Conservation (phyloP, 1,139 yeast species). For the Arxiozyma telluris region DNA sequence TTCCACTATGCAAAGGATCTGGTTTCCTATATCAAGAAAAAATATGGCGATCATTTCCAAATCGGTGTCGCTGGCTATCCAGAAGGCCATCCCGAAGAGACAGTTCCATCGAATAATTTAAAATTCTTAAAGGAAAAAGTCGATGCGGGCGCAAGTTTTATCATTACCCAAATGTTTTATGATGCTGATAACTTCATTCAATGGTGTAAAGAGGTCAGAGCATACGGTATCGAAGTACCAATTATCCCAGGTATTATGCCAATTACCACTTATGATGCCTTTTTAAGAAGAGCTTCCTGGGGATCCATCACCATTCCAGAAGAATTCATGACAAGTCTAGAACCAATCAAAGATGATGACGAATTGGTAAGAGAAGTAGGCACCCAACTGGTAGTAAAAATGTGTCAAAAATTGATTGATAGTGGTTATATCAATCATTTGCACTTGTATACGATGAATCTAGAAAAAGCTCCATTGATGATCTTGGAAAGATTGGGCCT, state of each 20-base stretch:
- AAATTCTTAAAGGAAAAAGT: slow-evolving; percentile 72
- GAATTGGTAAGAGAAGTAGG: slow-evolving; percentile 80
- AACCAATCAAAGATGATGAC: slow-evolving; percentile 86
- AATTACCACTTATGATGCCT: slow-evolving; percentile 85
- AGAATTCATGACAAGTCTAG: slow-evolving; percentile 59
- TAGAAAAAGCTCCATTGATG: slow-evolving; percentile 86
- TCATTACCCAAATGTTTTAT: slow-evolving; percentile 88
- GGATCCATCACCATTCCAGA: slow-evolving; percentile 75
- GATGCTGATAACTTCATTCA: slow-evolving; percentile 75
- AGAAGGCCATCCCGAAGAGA: slow-evolving; percentile 76
- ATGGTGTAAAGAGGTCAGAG: slow-evolving; percentile 73
- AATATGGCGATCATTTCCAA: slow-evolving; percentile 55
- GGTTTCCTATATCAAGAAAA: slow-evolving; percentile 44
- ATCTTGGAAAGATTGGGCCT: slow-evolving; percentile 66
- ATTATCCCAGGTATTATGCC: slow-evolving; percentile 99
- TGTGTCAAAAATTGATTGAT: slow-evolving; percentile 67
- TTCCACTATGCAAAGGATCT: slow-evolving; percentile 66
- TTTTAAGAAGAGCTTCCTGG: slow-evolving; percentile 91
- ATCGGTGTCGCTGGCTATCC: slow-evolving; percentile 75
- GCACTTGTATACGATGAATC: slow-evolving; percentile 93
- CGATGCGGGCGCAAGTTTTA: slow-evolving; percentile 88
- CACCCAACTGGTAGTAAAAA: slow-evolving; percentile 68
- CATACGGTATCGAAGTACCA: slow-evolving; percentile 72
- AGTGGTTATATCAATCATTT: slow-evolving; percentile 75
- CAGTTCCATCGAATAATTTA: slow-evolving; percentile 43